These are phyloP conservation scores for Xylaria acuta DNA, from an alignment of 495 filamentous ascomycete species.

Conservation along the genomic window DNA sequence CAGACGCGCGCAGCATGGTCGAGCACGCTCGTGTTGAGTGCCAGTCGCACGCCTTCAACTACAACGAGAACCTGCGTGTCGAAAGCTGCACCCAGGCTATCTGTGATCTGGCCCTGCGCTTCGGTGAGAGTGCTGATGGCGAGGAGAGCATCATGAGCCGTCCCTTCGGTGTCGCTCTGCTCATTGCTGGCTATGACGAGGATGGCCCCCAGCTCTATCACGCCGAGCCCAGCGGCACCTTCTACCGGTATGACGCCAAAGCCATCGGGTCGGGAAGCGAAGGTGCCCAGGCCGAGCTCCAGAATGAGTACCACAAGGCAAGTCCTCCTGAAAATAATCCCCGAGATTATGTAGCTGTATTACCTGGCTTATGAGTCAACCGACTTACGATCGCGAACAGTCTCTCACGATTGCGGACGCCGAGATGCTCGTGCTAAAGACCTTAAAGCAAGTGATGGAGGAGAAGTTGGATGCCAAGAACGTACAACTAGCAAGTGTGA, in stretches of 20 bases:
- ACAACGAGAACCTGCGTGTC: slow-evolving; percentile 88
- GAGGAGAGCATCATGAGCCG: slow-evolving; percentile 98
- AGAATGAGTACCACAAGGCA: slow-evolving; percentile 96
- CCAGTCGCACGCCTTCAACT: slow-evolving; percentile 96
- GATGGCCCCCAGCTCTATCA: slow-evolving; percentile 98
- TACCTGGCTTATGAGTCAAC: neutral
- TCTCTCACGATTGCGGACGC: slow-evolving; percentile 92
- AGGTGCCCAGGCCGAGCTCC: slow-evolving; percentile 95
- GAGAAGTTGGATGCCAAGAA: slow-evolving; percentile 99
- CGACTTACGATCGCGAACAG: slow-evolving; percentile 38
- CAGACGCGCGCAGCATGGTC: slow-evolving; percentile 93
- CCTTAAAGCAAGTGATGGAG: slow-evolving; percentile 99
- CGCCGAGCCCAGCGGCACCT: slow-evolving; percentile 95
- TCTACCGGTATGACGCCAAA: slow-evolving; percentile 99
- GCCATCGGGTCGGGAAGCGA: slow-evolving; percentile 96
- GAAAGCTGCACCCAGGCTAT: slow-evolving; percentile 99
- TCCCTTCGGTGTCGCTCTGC: slow-evolving; percentile 93
- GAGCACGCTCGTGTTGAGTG: slow-evolving; percentile 98
- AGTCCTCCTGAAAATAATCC: slow-evolving; percentile 5
- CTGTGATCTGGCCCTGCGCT: slow-evolving; percentile 94
- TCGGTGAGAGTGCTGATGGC: slow-evolving; percentile 96
- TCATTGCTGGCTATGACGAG: slow-evolving; percentile 97
- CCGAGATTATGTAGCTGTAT: neutral
- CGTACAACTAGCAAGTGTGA: slow-evolving; percentile 96
- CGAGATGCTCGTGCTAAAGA: slow-evolving; percentile 95